phyloP scores from a whole-genome alignment of 352 stramenopile species.

The Halophytophthora polymorphica region DNA sequence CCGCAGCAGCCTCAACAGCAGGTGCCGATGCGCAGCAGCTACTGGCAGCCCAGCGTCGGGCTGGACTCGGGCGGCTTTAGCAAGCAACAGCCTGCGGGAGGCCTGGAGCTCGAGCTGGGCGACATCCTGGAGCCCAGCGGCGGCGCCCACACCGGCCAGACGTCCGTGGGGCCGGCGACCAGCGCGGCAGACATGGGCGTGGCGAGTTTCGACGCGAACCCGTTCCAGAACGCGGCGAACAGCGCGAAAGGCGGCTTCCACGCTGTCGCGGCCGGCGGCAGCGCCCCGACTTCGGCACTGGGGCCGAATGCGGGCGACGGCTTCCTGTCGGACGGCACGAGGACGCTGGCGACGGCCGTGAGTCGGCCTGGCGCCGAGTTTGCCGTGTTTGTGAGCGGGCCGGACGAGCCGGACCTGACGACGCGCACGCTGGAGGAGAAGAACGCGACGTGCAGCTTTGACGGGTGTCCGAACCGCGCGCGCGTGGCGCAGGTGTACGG shows the following conservation, averaged over 20 bases:
- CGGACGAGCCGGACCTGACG: conserved; percentile 44
- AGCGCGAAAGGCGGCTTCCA: conserved; percentile 2
- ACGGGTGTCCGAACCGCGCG: conserved; percentile 74
- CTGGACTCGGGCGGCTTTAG: conserved; percentile 4
- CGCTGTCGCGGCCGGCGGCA: neutral
- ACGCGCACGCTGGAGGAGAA: conserved; percentile 59
- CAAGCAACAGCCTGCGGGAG: conserved; percentile 9
- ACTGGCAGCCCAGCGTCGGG: conserved; percentile 19
- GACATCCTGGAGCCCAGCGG: conserved; percentile 30
- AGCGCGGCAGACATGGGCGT: conserved; percentile 30
- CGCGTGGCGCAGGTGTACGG: conserved; percentile 73
- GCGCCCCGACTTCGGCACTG: conserved; percentile 1
- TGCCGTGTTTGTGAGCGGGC: conserved; percentile 35
- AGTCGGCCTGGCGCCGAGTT: conserved; percentile 31
- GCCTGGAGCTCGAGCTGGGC: conserved; percentile 37
- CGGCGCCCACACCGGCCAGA: neutral
- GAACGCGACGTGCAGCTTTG: conserved; percentile 72
- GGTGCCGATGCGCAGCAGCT: conserved; percentile 10
- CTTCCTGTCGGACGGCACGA: neutral
- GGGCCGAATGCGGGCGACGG: neutral
- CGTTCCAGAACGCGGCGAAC: conserved; percentile 29
- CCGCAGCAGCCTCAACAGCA: conserved; percentile 13
- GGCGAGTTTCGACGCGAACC: conserved; percentile 31
- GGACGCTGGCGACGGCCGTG: conserved; percentile 1
- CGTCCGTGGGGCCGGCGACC: conserved; percentile 4